Conservation (phyloP, 2,329 filamentous ascomycete species). For the Colletotrichum sansevieriae region DNA sequence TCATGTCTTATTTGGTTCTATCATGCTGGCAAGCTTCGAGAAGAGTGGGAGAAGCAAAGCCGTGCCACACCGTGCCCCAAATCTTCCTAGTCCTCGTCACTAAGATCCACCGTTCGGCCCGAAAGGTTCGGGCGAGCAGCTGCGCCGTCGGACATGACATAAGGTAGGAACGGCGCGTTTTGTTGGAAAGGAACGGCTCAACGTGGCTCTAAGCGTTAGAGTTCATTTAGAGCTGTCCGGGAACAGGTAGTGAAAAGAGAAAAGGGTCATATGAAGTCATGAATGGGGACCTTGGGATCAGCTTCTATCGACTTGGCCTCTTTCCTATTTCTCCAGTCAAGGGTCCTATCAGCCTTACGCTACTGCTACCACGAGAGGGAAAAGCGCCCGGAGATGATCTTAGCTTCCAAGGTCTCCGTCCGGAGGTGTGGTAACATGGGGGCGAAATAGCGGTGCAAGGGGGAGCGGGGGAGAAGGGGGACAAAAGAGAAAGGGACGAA, state of each 20-base stretch:
- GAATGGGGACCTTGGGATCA: neutral
- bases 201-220: constrained; percentile 5
- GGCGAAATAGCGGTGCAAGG: constrained; percentile 23
- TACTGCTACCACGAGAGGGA: constrained; percentile 30
- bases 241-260: neutral
- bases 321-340: neutral
- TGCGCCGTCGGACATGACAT: neutral
- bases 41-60: constrained; percentile 27
- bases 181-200: neutral
- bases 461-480: neutral
- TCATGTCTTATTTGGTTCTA: constrained; percentile 29
- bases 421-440: constrained; percentile 31
- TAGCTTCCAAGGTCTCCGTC: constrained; percentile 24
- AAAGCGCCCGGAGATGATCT: constrained; percentile 30
- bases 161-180: neutral
- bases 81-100: constrained; percentile 1
- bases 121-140: neutral
- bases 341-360: constrained; percentile 37
- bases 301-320: constrained; percentile 4
- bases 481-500: neutral
- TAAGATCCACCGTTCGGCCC: constrained; percentile 2
- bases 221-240: constrained; percentile 23
- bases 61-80: neutral
- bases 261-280: constrained; percentile 17
- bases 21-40: constrained; percentile 32